Evolutionary conservation across 2,329 filamentous ascomycete genomes (phyloP), one percentile per base, ranked within the genome.

Genomic region (Clarireedia homoeocarpa): DNA sequence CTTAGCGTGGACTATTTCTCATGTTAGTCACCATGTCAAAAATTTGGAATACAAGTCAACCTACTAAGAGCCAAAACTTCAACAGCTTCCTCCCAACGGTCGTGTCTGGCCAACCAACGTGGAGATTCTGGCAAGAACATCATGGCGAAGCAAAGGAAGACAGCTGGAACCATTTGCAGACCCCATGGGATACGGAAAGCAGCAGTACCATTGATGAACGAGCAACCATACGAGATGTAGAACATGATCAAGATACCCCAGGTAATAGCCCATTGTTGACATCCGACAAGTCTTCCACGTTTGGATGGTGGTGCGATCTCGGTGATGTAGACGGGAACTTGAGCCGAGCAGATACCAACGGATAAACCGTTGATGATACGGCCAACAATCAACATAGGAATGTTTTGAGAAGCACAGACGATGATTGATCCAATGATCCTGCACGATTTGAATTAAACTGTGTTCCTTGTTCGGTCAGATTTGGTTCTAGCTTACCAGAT

Each of bases 201-300:
- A 2, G 78, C 73, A 7, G 20, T 46, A 34, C 56, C 52, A n/a
- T 58, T 55, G 30, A 58, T 26, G 24, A 51, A 58, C 12, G 57
- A 61, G 26, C 55, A 61, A 6, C 83, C 86, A 64, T 84, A 80
- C 24, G 80, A 79, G 68, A 87, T 80, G 66, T 83, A 84, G 73
- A 85, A 87, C 82, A 86, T 86, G 71, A 86, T 83, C 58, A 86
- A 66, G 60, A 86, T 85, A 60, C 81, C 84, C 77, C 77, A 87
- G 59, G 86, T 87, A 36, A 57, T 57, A 59, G 62, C 63, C 61
- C 66, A 86, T 69, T 90, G 86, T 68, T 90, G 86, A 45, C 82
- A 79, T 52, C 85, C 83, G 15, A 91, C 84, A 36, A 91, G 75
- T 45, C 83, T 78, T 15, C 85, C 85, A 59, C 85, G 78, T 63